These are phyloP conservation scores for Aspergillus carlsbadensis DNA, from an alignment of 495 filamentous ascomycete species.

Conservation along the genomic window DNA sequence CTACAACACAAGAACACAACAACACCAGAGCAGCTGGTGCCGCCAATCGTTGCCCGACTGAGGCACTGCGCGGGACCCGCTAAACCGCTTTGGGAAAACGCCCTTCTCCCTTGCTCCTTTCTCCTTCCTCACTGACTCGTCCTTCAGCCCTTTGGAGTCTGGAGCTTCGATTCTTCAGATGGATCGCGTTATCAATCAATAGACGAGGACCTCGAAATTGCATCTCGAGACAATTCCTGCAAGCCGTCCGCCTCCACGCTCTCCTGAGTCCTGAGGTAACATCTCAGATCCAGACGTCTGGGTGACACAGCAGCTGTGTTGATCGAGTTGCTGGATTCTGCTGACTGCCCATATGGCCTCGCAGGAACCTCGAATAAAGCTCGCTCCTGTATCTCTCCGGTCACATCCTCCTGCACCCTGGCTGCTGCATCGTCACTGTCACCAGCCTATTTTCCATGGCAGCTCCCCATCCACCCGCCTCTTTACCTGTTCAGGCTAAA, in stretches of 20 bases:
- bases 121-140: neutral
- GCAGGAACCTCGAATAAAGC: constrained; percentile 11
- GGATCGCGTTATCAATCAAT: too few relatives aligned
- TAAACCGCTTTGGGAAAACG: constrained; percentile 11
- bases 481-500: constrained; percentile 14
- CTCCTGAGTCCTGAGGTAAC: neutral
- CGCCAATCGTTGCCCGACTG: constrained; percentile 12
- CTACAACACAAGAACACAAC: neutral
- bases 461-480: constrained; percentile 1
- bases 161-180: too few relatives aligned
- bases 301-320: constrained; percentile 21
- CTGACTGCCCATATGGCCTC: constrained; percentile 11
- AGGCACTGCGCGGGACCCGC: constrained; percentile 1
- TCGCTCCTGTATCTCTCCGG: constrained; percentile 14
- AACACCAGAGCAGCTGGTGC: neutral
- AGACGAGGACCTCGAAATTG: too few relatives aligned
- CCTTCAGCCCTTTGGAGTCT: neutral
- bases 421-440: constrained; percentile 11
- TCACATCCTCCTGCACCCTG: constrained; percentile 14
- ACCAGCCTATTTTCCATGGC: constrained; percentile 3
- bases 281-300: constrained; percentile 7
- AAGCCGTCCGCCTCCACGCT: neutral
- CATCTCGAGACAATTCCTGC: neutral
- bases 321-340: constrained; percentile 5
- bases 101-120: neutral